These are phyloP conservation scores for Peniophora sp. DNA, from an alignment of 1,284 basidiomycete species.

Conservation along the genomic window DNA sequence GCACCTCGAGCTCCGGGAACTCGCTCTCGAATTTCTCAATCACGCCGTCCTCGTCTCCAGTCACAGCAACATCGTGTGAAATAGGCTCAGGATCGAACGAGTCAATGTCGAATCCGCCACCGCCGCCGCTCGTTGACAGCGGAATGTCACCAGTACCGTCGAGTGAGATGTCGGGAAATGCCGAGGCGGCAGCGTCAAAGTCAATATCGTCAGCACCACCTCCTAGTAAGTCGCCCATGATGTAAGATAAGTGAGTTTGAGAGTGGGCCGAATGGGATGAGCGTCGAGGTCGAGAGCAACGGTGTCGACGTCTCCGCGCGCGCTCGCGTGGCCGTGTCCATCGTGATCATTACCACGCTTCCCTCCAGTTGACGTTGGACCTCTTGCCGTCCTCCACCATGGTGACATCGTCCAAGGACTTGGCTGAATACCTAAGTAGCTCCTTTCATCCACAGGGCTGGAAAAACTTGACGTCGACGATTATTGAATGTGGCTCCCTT, in stretches of 20 bases:
- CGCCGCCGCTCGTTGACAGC: slow-evolving; percentile 23
- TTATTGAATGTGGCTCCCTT: no score
- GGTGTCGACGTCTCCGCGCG: background rate
- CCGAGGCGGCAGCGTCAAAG: slow-evolving; percentile 70
- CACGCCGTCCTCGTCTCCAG: slow-evolving; percentile 66
- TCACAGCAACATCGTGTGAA: slow-evolving; percentile 61
- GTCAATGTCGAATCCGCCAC: slow-evolving; percentile 53
- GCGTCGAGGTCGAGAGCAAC: background rate
- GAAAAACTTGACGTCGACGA: no score
- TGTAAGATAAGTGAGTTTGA: background rate
- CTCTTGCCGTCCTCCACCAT: no score
- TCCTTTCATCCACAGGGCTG: no score
- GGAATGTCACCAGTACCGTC: slow-evolving; percentile 54
- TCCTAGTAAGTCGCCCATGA: slow-evolving; percentile 11
- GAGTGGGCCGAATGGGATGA: background rate
- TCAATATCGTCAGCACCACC: slow-evolving; percentile 51
- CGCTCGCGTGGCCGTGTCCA: slow-evolving; percentile 4
- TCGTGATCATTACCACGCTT: slow-evolving; percentile 27
- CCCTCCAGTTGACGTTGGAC: slow-evolving; percentile 23
- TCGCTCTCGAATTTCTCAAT: slow-evolving; percentile 86
- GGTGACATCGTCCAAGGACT: no score
- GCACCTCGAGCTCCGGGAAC: slow-evolving; percentile 80
- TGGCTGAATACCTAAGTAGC: no score
- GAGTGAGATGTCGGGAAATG: slow-evolving; percentile 80
- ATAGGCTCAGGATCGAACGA: slow-evolving; percentile 48